A percentile compares a stretch with the other conserved stretches of the same genome.
phyloP scores from a whole-genome alignment of 805 yeast genomes.

The Cyberlindnera xylosilytica region DNA sequence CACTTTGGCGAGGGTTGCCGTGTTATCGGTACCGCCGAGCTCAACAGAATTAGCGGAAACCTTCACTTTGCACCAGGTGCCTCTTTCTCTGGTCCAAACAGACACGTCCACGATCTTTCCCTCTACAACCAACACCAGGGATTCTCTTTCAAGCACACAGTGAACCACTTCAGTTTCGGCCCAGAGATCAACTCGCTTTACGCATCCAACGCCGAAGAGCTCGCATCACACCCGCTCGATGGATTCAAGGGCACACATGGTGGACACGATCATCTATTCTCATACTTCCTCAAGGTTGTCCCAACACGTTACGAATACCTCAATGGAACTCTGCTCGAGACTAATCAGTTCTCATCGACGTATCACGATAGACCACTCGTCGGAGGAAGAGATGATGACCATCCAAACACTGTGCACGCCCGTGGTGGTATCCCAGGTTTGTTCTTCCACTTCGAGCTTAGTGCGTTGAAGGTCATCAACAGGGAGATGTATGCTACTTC shows the following conservation, averaged over 20 bases:
- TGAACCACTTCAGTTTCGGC: conserved; percentile 86
- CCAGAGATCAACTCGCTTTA: conserved; percentile 39
- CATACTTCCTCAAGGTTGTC: conserved; percentile 86
- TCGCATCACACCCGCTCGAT: conserved; percentile 67
- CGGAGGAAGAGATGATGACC: conserved; percentile 92
- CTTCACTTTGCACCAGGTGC: conserved; percentile 96
- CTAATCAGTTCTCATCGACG: conserved; percentile 89
- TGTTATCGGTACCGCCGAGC: conserved; percentile 70
- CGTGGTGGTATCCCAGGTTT: conserved; percentile 91
- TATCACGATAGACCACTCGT: conserved; percentile 78
- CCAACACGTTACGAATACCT: conserved; percentile 80
- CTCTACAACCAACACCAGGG: conserved; percentile 55
- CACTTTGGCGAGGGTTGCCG: conserved; percentile 85
- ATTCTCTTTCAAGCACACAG: conserved; percentile 72
- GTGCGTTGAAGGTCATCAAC: conserved; percentile 89
- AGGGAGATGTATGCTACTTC: conserved; percentile 64
- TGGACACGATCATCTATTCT: conserved; percentile 58
- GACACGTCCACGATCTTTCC: conserved; percentile 84
- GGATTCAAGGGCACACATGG: conserved; percentile 39
- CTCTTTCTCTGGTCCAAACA: conserved; percentile 52
- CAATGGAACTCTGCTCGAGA: conserved; percentile 52
- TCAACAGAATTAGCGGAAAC: conserved; percentile 86
- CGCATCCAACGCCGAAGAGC: conserved; percentile 27
- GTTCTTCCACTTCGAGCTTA: conserved; percentile 83
- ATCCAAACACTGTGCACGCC: conserved; percentile 77